A percentile compares a stretch with the other conserved stretches of the same genome.
Evolutionary conservation across 148 eudicot genomes (phyloP).

Genomic region (Rhododendron ovatum): DNA sequence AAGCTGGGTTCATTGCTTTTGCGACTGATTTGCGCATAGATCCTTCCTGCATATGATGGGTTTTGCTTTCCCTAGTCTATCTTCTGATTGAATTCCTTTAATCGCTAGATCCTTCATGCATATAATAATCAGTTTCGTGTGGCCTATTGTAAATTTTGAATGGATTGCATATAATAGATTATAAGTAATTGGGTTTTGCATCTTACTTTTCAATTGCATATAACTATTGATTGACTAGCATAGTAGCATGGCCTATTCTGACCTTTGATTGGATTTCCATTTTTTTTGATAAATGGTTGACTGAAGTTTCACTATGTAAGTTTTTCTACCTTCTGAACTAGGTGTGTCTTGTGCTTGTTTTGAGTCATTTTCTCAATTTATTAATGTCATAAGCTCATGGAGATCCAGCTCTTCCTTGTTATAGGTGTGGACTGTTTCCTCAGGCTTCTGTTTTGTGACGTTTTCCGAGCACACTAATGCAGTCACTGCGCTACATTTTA

Average conservation of each 20-base stretch:
- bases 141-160: neutral
- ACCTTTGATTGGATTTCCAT: neutral
- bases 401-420: conserved; percentile 5
- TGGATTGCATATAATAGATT: too few relatives aligned
- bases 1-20: neutral
- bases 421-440: conserved; percentile 93
- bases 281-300: neutral
- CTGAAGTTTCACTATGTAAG: neutral
- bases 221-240: neutral
- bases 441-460: conserved; percentile 92
- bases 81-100: neutral
- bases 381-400: neutral
- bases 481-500: conserved; percentile 88
- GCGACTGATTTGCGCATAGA: neutral
- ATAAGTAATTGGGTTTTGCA: neutral
- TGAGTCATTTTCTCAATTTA: neutral
- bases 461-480: conserved; percentile 97
- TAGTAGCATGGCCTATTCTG: neutral
- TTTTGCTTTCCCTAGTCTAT: neutral
- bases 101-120: neutral
- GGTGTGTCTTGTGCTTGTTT: neutral
- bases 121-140: neutral
- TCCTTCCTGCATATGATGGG: neutral
- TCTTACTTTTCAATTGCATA: neutral
- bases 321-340: neutral